Percentiles rank a stretch among this genome's conserved stretches.
These are phyloP conservation scores for Aristolochia fimbriata DNA, from an alignment of 164 flowering plant genomes.

Conservation along the genomic window DNA sequence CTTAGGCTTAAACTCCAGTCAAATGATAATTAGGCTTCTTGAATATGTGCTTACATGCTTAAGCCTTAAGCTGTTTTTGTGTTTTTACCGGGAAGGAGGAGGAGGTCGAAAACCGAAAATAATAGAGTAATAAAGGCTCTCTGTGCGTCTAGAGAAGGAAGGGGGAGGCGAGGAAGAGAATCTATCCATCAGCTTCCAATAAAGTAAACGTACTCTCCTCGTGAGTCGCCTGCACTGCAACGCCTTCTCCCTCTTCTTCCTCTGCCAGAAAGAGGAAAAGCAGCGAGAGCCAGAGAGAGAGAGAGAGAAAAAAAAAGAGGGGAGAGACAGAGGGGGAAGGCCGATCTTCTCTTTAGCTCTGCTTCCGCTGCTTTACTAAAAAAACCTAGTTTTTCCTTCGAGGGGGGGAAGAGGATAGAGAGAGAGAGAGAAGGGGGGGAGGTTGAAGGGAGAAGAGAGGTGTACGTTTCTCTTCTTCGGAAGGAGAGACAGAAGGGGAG, in stretches of 20 bases:
- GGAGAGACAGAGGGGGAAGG: neutral
- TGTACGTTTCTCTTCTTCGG: too few relatives aligned
- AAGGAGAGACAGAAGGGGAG: too few relatives aligned
- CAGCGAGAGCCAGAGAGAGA: neutral
- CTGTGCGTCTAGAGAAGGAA: too few relatives aligned
- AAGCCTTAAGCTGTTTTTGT: too few relatives aligned
- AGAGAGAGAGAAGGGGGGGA: too few relatives aligned
- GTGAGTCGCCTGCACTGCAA: constrained; percentile 1
- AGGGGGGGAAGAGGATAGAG: neutral
- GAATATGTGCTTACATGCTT: too few relatives aligned
- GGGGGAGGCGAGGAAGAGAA: neutral
- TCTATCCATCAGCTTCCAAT: neutral
- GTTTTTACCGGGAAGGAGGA: too few relatives aligned
- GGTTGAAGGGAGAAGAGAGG: too few relatives aligned
- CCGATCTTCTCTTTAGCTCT: neutral
- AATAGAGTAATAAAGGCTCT: too few relatives aligned
- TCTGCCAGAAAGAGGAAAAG: neutral
- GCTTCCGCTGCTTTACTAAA: neutral
- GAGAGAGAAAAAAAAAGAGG: constrained; percentile 1
- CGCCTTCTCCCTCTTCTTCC: neutral
- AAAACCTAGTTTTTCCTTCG: neutral
- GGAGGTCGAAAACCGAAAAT: too few relatives aligned
- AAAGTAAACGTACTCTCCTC: constrained; percentile 4
- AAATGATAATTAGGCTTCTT: too few relatives aligned
- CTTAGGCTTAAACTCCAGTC: too few relatives aligned